Evolutionary conservation across 2,329 filamentous ascomycete species (phyloP), one percentile per base, ranked within the genome.

Genomic region (Arthrobotrys conoides): DNA sequence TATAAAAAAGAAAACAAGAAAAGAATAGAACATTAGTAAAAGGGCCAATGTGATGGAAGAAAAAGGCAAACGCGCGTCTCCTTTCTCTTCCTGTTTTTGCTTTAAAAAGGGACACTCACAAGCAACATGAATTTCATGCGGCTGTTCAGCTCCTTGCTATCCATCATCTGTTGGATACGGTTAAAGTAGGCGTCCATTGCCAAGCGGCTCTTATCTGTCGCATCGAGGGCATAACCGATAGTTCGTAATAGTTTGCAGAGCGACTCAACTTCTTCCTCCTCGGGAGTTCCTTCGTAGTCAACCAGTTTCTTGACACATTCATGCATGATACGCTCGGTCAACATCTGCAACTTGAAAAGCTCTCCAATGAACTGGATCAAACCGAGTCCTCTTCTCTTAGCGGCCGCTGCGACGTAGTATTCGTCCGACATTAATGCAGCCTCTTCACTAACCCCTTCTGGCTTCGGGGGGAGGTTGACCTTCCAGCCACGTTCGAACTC

Each of bases 401-500:
- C 94, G 73, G 95, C 94, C 63, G 94, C 95, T 48, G 93, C 95
- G 81, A 90, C 86, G 85, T 99, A 99, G 87, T 99, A 99, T 84
- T 98, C 96, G 80, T 99, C 96, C 0, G 95, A 97, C 88, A 98
- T 91, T 22, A 81, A 63, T 57, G 87, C 91, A 64, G 91, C 91
- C 83, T 97, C 95, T 79, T 89, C 88, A 1, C 88, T 86, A 53
- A 90, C 88, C 76, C 90, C 92, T 82, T 97, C 93, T 51, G 91
- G 91, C 84, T 92, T 91, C 0, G 88, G 88, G 24, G 94, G 93
- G 55, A 97, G 87, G 84, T 97, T 93, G 83, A 92, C 87, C 86
- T 97, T 93, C 96, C 96, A 99, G 81, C 96, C 96, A 82, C 94
- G 93, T 87, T 99, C 95, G 84, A 99, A 99, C 85, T 99, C 96